Evolutionary conservation across 441 rosid species (phyloP).

Genomic region (Erysimum cheiri): DNA sequence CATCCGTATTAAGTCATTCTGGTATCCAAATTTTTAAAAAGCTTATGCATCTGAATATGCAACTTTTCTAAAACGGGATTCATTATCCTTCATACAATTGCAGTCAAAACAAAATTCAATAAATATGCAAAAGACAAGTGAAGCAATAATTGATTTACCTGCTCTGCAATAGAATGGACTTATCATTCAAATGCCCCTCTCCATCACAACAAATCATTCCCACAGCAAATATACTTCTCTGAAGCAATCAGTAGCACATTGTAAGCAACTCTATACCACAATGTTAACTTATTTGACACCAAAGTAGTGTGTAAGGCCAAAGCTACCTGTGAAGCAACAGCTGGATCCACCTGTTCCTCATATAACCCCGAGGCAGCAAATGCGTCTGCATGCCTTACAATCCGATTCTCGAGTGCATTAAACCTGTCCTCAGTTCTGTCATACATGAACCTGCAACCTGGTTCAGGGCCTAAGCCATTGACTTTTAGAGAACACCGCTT

Average conservation of each 20-base stretch:
- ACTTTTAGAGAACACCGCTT: conserved; percentile 68
- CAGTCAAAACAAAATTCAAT: too few relatives aligned
- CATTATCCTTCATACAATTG: not conserved
- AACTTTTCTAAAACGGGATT: not conserved
- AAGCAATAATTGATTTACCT: conserved; percentile 55
- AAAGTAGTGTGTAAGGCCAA: conserved; percentile 22
- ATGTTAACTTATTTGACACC: conserved; percentile 13
- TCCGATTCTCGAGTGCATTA: conserved; percentile 76
- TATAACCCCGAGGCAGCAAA: conserved; percentile 67
- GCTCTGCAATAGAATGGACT: conserved; percentile 87
- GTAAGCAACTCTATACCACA: conserved; percentile 31
- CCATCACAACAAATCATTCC: conserved; percentile 99
- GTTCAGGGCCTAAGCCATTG: conserved; percentile 69
- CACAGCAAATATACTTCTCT: conserved; percentile 83
- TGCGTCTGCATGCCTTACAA: conserved; percentile 61
- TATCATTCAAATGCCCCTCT: conserved; percentile 92
- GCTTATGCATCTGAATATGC: not conserved
- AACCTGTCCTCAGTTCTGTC: conserved; percentile 91
- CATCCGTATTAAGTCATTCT: not conserved
- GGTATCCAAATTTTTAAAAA: not conserved
- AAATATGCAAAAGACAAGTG: not conserved
- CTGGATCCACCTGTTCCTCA: conserved; percentile 84
- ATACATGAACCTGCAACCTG: conserved; percentile 91
- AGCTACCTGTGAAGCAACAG: conserved; percentile 90
- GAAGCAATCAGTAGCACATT: conserved; percentile 52